Conservation (phyloP, 2,329 filamentous ascomycete genomes). For the Zymoseptoria crescenta region DNA sequence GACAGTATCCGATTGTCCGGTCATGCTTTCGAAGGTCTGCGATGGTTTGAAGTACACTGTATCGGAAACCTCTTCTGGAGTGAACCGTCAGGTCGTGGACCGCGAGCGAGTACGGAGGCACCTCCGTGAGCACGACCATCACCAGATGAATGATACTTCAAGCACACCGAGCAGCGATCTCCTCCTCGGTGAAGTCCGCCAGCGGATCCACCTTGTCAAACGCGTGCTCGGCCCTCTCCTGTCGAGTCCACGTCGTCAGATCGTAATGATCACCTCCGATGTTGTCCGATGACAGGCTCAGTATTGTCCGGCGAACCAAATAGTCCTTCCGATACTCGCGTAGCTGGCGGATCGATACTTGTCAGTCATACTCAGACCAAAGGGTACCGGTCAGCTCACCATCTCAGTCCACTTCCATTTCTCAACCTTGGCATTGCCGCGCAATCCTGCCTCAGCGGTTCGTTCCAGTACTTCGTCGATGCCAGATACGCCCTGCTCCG, state of each 20-base stretch:
- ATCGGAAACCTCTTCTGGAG: too few species aligned
- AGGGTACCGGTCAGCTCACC: neutral
- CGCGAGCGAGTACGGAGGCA: too few species aligned
- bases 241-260: constrained; percentile 7
- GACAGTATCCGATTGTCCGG: neutral
- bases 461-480: neutral
- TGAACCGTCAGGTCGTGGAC: too few species aligned
- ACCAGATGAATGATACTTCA: too few species aligned
- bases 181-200: constrained; percentile 2
- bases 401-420: constrained; percentile 5
- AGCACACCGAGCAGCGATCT: neutral
- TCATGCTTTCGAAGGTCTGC: too few species aligned
- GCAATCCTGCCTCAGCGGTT: neutral
- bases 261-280: constrained; percentile 9
- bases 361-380: neutral
- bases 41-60: too few species aligned
- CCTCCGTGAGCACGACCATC: too few species aligned
- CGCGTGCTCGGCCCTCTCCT: constrained; percentile 4
- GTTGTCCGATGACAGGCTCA: neutral
- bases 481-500: neutral
- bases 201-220: constrained; percentile 16
- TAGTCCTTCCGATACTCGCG: neutral
- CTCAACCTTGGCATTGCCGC: constrained; percentile 4
- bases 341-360: neutral
- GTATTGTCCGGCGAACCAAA: neutral